Conservation (phyloP, 257 asterid species). For the Avicennia marina region DNA sequence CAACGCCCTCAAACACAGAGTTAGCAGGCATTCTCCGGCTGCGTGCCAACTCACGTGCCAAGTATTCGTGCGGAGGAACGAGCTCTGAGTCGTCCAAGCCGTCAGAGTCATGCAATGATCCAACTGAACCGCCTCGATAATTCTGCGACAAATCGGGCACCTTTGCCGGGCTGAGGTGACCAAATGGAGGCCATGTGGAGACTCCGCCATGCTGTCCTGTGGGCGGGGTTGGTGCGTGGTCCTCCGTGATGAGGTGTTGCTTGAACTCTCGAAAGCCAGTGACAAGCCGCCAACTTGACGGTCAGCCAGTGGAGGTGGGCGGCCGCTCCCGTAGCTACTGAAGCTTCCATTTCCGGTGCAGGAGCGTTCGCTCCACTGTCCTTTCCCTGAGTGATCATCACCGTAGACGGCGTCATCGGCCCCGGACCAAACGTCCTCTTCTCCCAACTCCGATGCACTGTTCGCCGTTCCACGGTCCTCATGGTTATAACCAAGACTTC, state of each 20-base stretch:
- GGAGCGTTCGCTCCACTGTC: slow-evolving; percentile 52
- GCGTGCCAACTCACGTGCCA: slow-evolving; percentile 58
- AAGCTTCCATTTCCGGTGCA: slow-evolving; percentile 32
- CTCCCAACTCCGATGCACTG: slow-evolving; percentile 55
- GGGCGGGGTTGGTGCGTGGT: slow-evolving; percentile 52
- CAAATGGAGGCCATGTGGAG: slow-evolving; percentile 47
- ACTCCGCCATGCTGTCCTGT: slow-evolving; percentile 28
- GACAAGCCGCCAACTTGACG: slow-evolving; percentile 58
- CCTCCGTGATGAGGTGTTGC: slow-evolving; percentile 36
- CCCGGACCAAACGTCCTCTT: slow-evolving; percentile 77
- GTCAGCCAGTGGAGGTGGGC: slow-evolving; percentile 23
- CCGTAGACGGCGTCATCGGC: slow-evolving; percentile 36
- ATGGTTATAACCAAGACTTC: slow-evolving; percentile 34
- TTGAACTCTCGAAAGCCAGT: slow-evolving; percentile 51
- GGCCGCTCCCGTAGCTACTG: slow-evolving; percentile 26
- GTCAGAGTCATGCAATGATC: slow-evolving; percentile 51
- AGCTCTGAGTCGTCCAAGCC: slow-evolving; percentile 33
- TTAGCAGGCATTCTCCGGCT: slow-evolving; percentile 42
- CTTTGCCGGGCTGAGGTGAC: slow-evolving; percentile 75
- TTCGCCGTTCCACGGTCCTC: slow-evolving; percentile 30
- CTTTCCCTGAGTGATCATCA: slow-evolving; percentile 25
- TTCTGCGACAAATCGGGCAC: slow-evolving; percentile 84
- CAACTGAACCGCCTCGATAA: slow-evolving; percentile 57
- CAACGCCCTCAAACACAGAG: slow-evolving; percentile 80
- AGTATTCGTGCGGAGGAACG: slow-evolving; percentile 77